A percentile compares a stretch with the other conserved stretches of the same genome.
Evolutionary conservation across 2,329 filamentous ascomycete genomes (phyloP).

Genomic region (Neoascochyta sp.): DNA sequence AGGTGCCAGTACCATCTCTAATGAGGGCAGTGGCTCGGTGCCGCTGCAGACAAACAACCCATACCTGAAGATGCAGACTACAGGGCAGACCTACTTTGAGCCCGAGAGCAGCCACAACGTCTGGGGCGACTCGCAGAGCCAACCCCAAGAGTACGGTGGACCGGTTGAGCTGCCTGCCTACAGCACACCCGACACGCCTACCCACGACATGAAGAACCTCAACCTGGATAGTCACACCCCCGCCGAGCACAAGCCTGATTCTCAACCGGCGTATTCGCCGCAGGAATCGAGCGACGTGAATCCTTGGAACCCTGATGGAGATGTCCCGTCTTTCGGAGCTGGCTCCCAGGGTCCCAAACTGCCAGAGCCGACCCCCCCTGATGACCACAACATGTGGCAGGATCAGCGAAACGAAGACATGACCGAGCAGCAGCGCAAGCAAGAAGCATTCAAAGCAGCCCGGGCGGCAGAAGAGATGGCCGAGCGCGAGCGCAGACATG

Average conservation of each 20-base stretch:
- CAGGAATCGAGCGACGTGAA: conserved; percentile 24
- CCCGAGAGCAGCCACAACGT: conserved; percentile 38
- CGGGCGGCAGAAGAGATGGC: conserved; percentile 13
- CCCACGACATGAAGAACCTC: conserved; percentile 39
- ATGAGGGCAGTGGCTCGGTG: conserved; percentile 23
- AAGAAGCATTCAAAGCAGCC: conserved; percentile 18
- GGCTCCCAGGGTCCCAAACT: conserved; percentile 25
- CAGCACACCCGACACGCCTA: conserved; percentile 38
- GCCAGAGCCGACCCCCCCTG: conserved; percentile 12
- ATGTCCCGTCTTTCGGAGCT: conserved; percentile 27
- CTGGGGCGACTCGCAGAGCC: conserved; percentile 36
- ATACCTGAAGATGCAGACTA: conserved; percentile 40
- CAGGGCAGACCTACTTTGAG: conserved; percentile 34
- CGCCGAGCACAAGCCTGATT: conserved; percentile 20
- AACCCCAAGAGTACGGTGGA: conserved; percentile 25
- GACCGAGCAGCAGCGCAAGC: conserved; percentile 20
- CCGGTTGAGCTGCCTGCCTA: conserved; percentile 43
- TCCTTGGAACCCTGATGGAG: conserved; percentile 28
- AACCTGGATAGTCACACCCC: conserved; percentile 27
- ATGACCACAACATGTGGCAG: conserved; percentile 23
- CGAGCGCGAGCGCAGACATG: no score
- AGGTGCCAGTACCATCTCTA: conserved; percentile 29
- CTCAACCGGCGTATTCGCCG: conserved; percentile 18
- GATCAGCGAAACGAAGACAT: conserved; percentile 34
- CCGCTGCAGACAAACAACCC: conserved; percentile 45